Base-by-base conservation (phyloP, 805 yeast genomes). In the Saturnispora besseyi region DNA sequence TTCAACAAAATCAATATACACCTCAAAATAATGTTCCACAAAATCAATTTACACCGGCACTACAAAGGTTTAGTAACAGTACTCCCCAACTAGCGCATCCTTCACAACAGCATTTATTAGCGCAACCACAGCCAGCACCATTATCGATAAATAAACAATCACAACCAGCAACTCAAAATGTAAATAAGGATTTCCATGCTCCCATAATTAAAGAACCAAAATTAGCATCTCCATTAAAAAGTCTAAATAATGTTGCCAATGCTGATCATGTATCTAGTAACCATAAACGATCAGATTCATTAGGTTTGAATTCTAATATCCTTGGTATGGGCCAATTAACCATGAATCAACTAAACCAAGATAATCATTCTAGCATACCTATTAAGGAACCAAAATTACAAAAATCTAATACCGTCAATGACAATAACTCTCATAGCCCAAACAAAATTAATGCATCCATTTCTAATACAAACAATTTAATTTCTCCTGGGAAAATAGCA, bases 401-500 rank as follows among this genome's bases (percentile, higher is more conserved):
- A 36, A 36, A 38, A 38, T 24, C 28, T 7, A 38, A 11, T 12
- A 22, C 28, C 31, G 30, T 24, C 42, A 38, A 24, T 24, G 18
- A 38, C 30, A 38, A 22, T 24, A 38, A 18, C 18, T 38, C 42
- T 38, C 28, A 34, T n/a, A 34, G 48, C 42, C 34, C 43, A 5
- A 36, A 36, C 40, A 36, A 36, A 36, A 36, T 36, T 22, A 36
- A 36, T 36, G 40, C 40, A 36, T 36, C 40, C 26, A 36, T 36
- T 36, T 18, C 40, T 36, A 36, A 36, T 36, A 36, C 40, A 36
- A 36, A 36, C 40, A 22, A 36, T 18, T 31, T 48, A 28, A 36
- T 48, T 12, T 46, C 56, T 12, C 67, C 66, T 3, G 74, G 74
- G 52, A 69, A 75, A 45, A 68, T 72, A 2, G 70, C 73, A 30